Conservation (phyloP, 2,329 filamentous ascomycete genomes). For the Pyricularia pennisetigena region DNA sequence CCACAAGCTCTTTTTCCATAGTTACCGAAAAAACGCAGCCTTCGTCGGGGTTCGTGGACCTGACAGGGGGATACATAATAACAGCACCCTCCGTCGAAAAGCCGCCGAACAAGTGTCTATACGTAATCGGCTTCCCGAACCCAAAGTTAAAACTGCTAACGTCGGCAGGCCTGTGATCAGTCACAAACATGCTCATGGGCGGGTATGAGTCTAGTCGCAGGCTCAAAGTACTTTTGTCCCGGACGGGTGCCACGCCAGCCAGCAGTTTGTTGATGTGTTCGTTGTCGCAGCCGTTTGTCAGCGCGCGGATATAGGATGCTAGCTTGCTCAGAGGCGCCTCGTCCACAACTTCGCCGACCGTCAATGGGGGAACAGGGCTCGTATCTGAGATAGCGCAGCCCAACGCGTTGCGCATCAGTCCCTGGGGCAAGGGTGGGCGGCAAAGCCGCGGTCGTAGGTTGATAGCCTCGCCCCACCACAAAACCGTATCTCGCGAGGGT, state of each 20-base stretch:
- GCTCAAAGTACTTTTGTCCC: constrained; percentile 24
- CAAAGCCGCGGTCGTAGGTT: no score
- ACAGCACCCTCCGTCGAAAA: no score
- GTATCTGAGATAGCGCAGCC: constrained; percentile 14
- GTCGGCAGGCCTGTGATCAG: constrained; percentile 23
- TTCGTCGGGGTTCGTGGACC: no score
- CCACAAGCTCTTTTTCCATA: no score
- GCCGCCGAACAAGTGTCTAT: constrained; percentile 21
- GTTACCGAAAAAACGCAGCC: no score
- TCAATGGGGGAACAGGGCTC: constrained; percentile 15
- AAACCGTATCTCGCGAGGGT: constrained; percentile 12
- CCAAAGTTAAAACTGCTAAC: constrained; percentile 23
- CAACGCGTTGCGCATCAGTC: constrained; percentile 24
- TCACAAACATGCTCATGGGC: constrained; percentile 23
- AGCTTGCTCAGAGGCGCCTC: constrained; percentile 21
- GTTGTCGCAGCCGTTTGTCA: no score
- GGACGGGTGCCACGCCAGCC: constrained; percentile 20
- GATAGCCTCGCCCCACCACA: no score
- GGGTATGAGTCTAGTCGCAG: constrained; percentile 23
- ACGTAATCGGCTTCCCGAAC: constrained; percentile 21
- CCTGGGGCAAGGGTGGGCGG: constrained; percentile 17
- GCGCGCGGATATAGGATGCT: no score
- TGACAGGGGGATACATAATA: no score
- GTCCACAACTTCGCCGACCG: constrained; percentile 22
- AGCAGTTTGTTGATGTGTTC: no score